Base-by-base conservation (phyloP, 495 filamentous ascomycete species). In the Penicillium manginii region DNA sequence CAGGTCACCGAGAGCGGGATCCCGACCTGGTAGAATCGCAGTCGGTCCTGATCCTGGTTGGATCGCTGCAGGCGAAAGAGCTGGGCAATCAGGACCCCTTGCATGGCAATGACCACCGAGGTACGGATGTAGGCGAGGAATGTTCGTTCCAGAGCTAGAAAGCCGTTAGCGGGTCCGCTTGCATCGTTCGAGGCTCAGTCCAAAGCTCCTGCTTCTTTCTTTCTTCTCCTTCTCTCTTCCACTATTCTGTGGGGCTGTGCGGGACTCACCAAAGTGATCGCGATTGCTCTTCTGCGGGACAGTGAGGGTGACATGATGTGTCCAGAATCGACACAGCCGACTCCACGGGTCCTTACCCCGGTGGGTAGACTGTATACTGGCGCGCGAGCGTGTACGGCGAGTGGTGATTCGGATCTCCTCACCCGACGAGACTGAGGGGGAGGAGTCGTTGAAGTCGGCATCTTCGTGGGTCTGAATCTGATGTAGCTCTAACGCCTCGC, bases 121-220 rank as follows among this genome's bases (percentile, higher is more conserved):
- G 89, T 92, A 50, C 90, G 86, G 42, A 91, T 79, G 72, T 92
- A 93, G 50, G 80, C 85, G 45, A 93, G 84, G 68, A 89, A 93
- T 33, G 89, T 94, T 56, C 89, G 79, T 72, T 94, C 89, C 23
- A 91, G 79, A 29, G 90, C 91, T 93, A 67, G 47, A 53, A 32
- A 5, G 9, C 1, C 19, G 33, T 50, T 46, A 57, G 31, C 43
- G 45, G 4, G n/a, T 46, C 9, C 43, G 29, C 45, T 15, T 47
- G 45, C 45, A 47, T 47, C 18, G 8, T 2, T 12, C 40, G 26
- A 17, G 14, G 17, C 15, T 37, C 35, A 3, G 4, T 37, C 14
- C 35, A 11, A 37, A 29, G 26, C 26, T 29, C n/a, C n/a, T n/a
- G n/a, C 31, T 33, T 33, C 31, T 33, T 33, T 33, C 31, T 11